Evolutionary conservation across 2,329 filamentous ascomycete genomes (phyloP), one percentile per base, ranked within the genome.

Genomic region (Setomelanomma holmii): DNA sequence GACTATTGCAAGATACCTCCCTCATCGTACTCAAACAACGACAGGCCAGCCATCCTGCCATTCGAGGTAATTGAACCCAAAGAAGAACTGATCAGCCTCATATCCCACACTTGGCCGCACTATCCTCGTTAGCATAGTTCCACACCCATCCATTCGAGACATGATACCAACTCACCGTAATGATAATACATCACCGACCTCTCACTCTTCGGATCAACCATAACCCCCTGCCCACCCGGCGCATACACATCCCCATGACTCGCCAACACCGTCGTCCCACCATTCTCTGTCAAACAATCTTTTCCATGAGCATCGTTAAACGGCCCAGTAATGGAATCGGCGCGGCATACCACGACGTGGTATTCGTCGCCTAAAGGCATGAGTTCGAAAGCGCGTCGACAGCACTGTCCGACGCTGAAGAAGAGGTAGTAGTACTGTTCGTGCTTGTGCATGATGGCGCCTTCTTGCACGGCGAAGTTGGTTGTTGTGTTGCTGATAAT

Each of bases 321-420:
- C 1, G 75, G 76, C 0, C 84, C 79, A 0, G 73, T 82, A 4
- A 80, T 74, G 2, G 69, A 75, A 0, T 71, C 72, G 8, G 82
- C 82, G 6, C 84, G 76, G 69, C 86, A 89, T 11, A 87, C 84
- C 56, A 80, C 82, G 65, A 89, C 83, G 58, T 80, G 81, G 66
- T 89, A 89, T 69, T 88, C 86, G 22, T 78, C 75, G 2, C 85
- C 85, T 0, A 78, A 53, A 0, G 80, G 76, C 0, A 84, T 82
- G 40, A 72, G 73, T 33, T 64, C 69, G 0, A 64, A 70, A 49
- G 84, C 79, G 48, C 81, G 84, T 19, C 75, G 76, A 52, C 87
- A 89, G 75, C 86, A 89, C 16, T 73, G 76, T 0, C 86, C 87
- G 1, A 76, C 75, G 8, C 80, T 84, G 66, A 80, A 87, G 65